Base-by-base conservation (phyloP, 148 eudicot genomes). In the Dysphania ambrosioides region DNA sequence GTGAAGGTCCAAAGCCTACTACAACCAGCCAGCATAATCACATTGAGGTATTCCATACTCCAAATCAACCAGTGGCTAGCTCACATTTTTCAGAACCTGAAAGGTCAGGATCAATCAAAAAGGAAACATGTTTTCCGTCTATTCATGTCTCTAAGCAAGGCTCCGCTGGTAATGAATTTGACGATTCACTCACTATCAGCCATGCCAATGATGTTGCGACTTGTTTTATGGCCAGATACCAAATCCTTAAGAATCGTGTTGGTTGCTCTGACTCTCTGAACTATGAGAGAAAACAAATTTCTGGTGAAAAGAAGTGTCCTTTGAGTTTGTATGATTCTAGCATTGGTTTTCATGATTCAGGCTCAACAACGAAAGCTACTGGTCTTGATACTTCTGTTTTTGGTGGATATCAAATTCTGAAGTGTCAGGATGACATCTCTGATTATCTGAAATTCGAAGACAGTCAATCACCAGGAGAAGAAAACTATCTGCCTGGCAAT, bases 151-250 rank as follows among this genome's bases (percentile, higher is more conserved):
- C 62, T 49, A 68, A 70, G 10, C 65, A 53, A 27, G 60, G 56
- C 38, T 18, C 24, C 13, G 26, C 56, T 49, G 38, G 64, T 27
- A 76, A n/a, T 64, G 80, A 70, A 53, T 30, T 65, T 10, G 42
- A 35, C 38, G 63, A 38, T 51, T 62, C 41, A 36, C 56, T 61
- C 61, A 55, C 70, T 61, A 6, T 63, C 30, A 49, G 49, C 75
- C 65, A 76, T 66, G 77, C 31, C 70, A 79, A 81, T 77, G 87
- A 81, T 68, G 75, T 76, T 66, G 93, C 87, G 58, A 65, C 84
- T 71, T 86, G 88, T 12, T 87, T 87, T 24, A 79, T 85, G 85
- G 83, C 88, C 53, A 78, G 92, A 76, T 86, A 86, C 56, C 81
- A 86, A 71, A 84, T 87, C 71, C 84, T 85, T 55, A 85, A 78